Evolutionary conservation across 441 rosid genomes (phyloP), one percentile per base, ranked within the genome.

Genomic region (Populus hybrid): DNA sequence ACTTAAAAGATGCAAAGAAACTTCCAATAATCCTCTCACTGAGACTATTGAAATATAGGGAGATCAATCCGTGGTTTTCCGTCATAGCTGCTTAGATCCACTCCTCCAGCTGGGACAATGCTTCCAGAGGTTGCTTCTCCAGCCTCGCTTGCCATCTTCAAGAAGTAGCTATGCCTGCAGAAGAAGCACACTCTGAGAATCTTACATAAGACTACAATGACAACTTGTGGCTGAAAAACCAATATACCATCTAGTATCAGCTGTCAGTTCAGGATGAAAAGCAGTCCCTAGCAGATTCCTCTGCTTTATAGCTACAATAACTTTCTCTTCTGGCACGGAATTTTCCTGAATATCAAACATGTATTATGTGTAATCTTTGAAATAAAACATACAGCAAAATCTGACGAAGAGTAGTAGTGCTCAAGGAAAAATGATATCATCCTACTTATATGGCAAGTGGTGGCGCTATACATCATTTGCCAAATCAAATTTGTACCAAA

Each of bases 261-360:
- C 93, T 5, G 98, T 92, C 81, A 95, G 87, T 84, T 95, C 98
- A 6, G 99, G 98, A 84, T 95, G 98, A 85, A 95, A 95, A 32
- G 97, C 99, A 71, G 99, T 95, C 12, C 88, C 96, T 19, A 95
- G 85, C 85, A 95, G 73, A 84, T 91, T 95, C 78, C 89, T 86
- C 81, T 95, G 97, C 87, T 82, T 93, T 76, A 93, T 82, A 21
- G 98, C 99, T 72, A 95, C 98, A 30, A 91, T 84, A 26, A 95
- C 98, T 87, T 88, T 88, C 83, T 81, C 85, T 76, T 87, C 95
- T 24, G 94, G 89, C 42, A 84, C 85, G 65, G 85, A 76, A 85
- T 86, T 84, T 80, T 91, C 95, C 97, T 92, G 83, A 67, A 82
- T 78, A 40, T 75, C 57, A 40, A 65, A 69, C 36, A 75, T 71